A percentile compares a stretch with the other conserved stretches of the same genome.
phyloP scores from a whole-genome alignment of 192 early-diverging fungal genomes.

The Coemansia sp. region DNA sequence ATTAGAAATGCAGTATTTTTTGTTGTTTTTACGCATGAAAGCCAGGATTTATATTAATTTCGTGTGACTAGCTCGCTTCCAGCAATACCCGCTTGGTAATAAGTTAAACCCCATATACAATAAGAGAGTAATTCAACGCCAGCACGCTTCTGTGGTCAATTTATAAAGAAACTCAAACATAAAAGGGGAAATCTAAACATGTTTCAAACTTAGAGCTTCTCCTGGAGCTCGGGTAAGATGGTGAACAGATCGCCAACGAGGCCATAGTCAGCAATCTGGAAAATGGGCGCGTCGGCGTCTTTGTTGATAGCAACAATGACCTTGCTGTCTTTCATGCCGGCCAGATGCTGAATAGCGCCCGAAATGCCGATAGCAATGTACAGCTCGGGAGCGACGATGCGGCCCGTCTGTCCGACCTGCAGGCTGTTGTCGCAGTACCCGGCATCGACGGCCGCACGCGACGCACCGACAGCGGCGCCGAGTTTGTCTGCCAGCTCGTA shows the following conservation, averaged over 20 bases:
- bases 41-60: too few relatives aligned
- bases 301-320: slow-evolving; percentile 98
- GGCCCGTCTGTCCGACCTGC: slow-evolving; percentile 98
- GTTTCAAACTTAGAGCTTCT: slow-evolving; percentile 88
- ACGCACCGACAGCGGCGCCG: slow-evolving; percentile 93
- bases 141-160: too few relatives aligned
- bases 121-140: too few relatives aligned
- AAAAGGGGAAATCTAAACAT: too few relatives aligned
- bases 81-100: too few relatives aligned
- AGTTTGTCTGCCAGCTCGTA: slow-evolving; percentile 94
- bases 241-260: slow-evolving; percentile 94
- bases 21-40: too few relatives aligned
- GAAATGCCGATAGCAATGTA: slow-evolving; percentile 97
- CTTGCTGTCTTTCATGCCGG: slow-evolving; percentile 99
- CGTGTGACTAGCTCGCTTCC: too few relatives aligned
- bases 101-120: too few relatives aligned
- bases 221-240: slow-evolving; percentile 86
- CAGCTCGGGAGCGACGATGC: slow-evolving; percentile 94
- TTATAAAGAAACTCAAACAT: too few relatives aligned
- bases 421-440: slow-evolving; percentile 95
- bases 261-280: slow-evolving; percentile 96
- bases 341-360: slow-evolving; percentile 96
- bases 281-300: slow-evolving; percentile 97
- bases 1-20: too few relatives aligned
- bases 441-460: slow-evolving; percentile 96